A percentile compares a stretch with the other conserved stretches of the same genome.
These are phyloP conservation scores for Cryptosporidium xiaoi DNA, from an alignment of 169 alveolate species.

Conservation along the genomic window DNA sequence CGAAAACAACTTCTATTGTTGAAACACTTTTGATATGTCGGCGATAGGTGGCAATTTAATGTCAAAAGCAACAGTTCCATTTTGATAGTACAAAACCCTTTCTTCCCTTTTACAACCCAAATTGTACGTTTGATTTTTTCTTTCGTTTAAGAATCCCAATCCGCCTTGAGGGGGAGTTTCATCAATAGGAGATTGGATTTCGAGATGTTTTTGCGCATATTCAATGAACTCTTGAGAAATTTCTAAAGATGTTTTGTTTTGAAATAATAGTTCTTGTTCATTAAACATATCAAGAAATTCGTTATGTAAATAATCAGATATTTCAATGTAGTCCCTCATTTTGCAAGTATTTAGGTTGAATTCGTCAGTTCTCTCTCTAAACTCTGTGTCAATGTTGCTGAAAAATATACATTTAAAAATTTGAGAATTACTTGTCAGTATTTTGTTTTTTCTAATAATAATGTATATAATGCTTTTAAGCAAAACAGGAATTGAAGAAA, in stretches of 20 bases:
- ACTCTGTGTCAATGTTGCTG: background rate
- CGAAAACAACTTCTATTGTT: background rate
- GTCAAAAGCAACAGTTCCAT: slow-evolving; percentile 32
- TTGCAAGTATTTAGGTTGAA: background rate
- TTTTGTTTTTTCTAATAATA: background rate
- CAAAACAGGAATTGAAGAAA: slow-evolving; percentile 5
- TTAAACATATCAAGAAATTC: background rate
- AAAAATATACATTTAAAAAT: slow-evolving; percentile 4
- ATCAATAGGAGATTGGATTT: slow-evolving; percentile 11
- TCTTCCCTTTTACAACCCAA: slow-evolving; percentile 4
- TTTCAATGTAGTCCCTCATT: slow-evolving; percentile 6
- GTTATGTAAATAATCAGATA: slow-evolving; percentile 1
- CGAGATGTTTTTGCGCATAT: slow-evolving; percentile 13
- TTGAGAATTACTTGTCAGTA: background rate
- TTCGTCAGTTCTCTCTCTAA: background rate
- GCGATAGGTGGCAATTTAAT: slow-evolving; percentile 57
- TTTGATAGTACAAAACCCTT: no score
- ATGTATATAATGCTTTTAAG: slow-evolving; percentile 11
- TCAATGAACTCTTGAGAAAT: slow-evolving; percentile 38
- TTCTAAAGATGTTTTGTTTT: slow-evolving; percentile 8
- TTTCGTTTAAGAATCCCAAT: slow-evolving; percentile 28
- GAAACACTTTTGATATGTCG: slow-evolving; percentile 4
- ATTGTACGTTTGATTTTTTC: background rate
- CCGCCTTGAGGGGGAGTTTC: slow-evolving; percentile 55
- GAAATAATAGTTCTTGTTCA: background rate